These are phyloP conservation scores for Termitomyces sp. DNA, from an alignment of 768 basidiomycete genomes.

Conservation along the genomic window DNA sequence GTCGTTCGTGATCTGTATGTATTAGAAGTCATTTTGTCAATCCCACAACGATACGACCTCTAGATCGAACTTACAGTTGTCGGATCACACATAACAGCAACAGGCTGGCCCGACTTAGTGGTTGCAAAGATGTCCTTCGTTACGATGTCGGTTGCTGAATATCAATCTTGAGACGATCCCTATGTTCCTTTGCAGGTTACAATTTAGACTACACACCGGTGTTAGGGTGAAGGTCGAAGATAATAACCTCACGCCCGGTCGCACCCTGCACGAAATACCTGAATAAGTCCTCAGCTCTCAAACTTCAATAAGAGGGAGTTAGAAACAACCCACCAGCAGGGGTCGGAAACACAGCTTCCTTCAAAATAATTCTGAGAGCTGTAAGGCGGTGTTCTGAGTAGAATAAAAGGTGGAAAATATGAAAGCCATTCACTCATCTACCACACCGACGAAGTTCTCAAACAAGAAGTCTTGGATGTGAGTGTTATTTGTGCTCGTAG, in stretches of 20 bases:
- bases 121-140: slow-evolving; percentile 40
- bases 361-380: slow-evolving; percentile 42
- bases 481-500: slow-evolving; percentile 43
- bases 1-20: slow-evolving; percentile 31
- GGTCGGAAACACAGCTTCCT: slow-evolving; percentile 52
- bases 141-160: slow-evolving; percentile 41
- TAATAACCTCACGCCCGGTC: slow-evolving; percentile 52
- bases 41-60: neutral
- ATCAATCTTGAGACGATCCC: neutral
- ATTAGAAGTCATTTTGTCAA: neutral
- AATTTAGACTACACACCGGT: slow-evolving; percentile 31
- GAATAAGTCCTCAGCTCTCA: neutral
- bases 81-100: slow-evolving; percentile 50
- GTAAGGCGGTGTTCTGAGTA: neutral
- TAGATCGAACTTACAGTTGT: slow-evolving; percentile 29
- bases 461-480: slow-evolving; percentile 51
- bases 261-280: slow-evolving; percentile 45
- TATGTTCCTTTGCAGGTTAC: neutral
- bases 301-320: neutral
- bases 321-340: slow-evolving; percentile 41
- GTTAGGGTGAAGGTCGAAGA: slow-evolving; percentile 52
- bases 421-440: slow-evolving; percentile 35
- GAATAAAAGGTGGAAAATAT: neutral
- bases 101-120: slow-evolving; percentile 37
- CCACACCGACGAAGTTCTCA: slow-evolving; percentile 44